phyloP scores from a whole-genome alignment of 768 basidiomycete species.

The Suillus brevipes region DNA sequence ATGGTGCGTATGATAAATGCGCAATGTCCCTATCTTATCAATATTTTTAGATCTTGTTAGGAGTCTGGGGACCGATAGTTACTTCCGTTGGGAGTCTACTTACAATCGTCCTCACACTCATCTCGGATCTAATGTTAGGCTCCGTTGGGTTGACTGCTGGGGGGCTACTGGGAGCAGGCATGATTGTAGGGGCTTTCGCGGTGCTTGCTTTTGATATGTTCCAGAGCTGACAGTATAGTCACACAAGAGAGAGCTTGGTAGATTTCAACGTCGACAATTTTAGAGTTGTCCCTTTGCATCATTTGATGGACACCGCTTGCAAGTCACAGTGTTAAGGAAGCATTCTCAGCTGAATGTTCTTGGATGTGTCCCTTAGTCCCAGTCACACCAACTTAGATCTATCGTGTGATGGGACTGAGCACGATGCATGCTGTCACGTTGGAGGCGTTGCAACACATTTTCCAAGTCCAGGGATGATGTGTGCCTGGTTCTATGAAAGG shows the following conservation, averaged over 20 bases:
- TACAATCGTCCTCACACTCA: constrained; percentile 87
- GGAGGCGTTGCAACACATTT: background rate
- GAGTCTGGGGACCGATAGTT: constrained; percentile 85
- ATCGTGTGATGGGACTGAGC: background rate
- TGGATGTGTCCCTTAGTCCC: background rate
- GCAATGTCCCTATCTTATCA: background rate
- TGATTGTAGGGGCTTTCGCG: constrained; percentile 82
- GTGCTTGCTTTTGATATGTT: constrained; percentile 76
- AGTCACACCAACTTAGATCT: background rate
- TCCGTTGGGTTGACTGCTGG: constrained; percentile 63
- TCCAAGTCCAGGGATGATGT: background rate
- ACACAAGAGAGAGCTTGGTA: background rate
- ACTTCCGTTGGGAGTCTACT: constrained; percentile 89
- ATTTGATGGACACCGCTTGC: background rate
- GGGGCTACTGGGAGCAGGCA: constrained; percentile 73
- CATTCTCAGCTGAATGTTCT: background rate
- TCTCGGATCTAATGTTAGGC: constrained; percentile 77
- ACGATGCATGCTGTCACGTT: background rate
- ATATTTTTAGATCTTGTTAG: constrained; percentile 63
- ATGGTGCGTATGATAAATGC: constrained; percentile 55
- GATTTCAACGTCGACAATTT: background rate
- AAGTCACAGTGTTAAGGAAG: background rate
- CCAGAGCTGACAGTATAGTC: constrained; percentile 24
- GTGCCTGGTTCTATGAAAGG: background rate
- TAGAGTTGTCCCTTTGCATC: constrained; percentile 6